Evolutionary conservation across 2,329 filamentous ascomycete species (phyloP), one percentile per base, ranked within the genome.

Genomic region (Teratosphaeriaceae sp.): DNA sequence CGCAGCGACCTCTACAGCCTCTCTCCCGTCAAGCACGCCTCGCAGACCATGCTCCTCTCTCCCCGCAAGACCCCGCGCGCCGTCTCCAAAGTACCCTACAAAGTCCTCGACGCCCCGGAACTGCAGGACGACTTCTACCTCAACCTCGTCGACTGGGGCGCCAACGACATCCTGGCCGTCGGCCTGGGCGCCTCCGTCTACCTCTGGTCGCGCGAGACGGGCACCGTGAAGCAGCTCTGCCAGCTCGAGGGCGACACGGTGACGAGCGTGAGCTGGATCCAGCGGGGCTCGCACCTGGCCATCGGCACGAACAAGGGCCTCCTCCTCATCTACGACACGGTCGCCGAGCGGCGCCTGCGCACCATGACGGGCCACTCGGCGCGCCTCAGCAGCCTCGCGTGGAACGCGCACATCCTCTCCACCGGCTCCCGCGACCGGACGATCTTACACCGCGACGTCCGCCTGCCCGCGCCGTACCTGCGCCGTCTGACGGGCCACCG

Each of bases 321-420:
- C 26, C 89, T 98, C 2, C 89, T 97, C 62, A 97, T 98, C 35
- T 98, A 90, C 87, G 92, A 98, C 66, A 92, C 90, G 1, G 85
- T 94, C 59, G 83, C 84, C 61, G 80, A 84, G 49, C 80, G 90
- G 47, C 79, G 90, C 37, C 67, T 98, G 46, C 80, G 92, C 53
- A 96, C 90, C 6, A 98, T 98, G 92, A 95, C 88, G 5, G 92
- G 92, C 2, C 92, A 98, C 64, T 92, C 88, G 1, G 88, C 85
- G 46, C 81, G 92, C 46, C 92, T 98, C 29, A 92, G 92, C 19
- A 88, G 90, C 22, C 71, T 98, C 47, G 92, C 92, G 1, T 98
- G 92, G 92, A 98, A 98, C 58, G 88, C 92, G 40, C 92, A 98
- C 61, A 95, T 98, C 43, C 79, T 98, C 18, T 94, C 89, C 0